phyloP scores from a whole-genome alignment of 805 yeast species.

The Clavispora carvajalis region DNA sequence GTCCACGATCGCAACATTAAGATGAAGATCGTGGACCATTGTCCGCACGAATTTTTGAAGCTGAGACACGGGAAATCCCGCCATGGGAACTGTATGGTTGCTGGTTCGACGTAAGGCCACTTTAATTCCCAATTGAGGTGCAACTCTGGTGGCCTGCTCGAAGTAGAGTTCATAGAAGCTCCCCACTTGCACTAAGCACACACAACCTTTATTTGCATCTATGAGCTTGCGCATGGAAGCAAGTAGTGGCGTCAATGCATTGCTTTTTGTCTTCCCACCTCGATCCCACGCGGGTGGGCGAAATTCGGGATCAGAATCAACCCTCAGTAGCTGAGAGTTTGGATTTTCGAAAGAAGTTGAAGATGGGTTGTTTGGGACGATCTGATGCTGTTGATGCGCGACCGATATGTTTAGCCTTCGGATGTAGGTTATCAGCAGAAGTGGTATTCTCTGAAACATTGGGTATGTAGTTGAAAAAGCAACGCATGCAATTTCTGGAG shows the following conservation, averaged over 20 bases:
- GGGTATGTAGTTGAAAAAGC: not conserved
- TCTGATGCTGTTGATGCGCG: not conserved
- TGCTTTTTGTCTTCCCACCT: slow-evolving; percentile 31
- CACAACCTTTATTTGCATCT: slow-evolving; percentile 33
- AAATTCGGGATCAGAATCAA: not conserved
- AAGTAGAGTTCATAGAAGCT: slow-evolving; percentile 84
- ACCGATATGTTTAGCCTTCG: not conserved
- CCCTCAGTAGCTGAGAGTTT: not conserved
- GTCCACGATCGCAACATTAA: slow-evolving; percentile 79
- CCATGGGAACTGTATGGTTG: slow-evolving; percentile 57
- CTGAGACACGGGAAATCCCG: slow-evolving; percentile 81
- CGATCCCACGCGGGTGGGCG: slow-evolving; percentile 29
- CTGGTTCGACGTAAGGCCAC: slow-evolving; percentile 53
- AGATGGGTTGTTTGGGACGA: not conserved
- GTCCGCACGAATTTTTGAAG: slow-evolving; percentile 68
- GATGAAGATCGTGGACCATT: slow-evolving; percentile 63
- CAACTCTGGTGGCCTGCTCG: slow-evolving; percentile 76
- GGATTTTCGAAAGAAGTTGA: not conserved
- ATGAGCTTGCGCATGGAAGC: slow-evolving; percentile 28
- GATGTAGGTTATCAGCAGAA: not conserved
- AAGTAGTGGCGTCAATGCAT: slow-evolving; percentile 31
- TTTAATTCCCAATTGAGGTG: slow-evolving; percentile 65
- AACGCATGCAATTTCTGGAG: not conserved
- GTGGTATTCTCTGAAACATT: not conserved
- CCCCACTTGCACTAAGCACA: slow-evolving; percentile 69